These are phyloP conservation scores for Globisporangium nodosum DNA, from an alignment of 352 stramenopile species.

Conservation along the genomic window DNA sequence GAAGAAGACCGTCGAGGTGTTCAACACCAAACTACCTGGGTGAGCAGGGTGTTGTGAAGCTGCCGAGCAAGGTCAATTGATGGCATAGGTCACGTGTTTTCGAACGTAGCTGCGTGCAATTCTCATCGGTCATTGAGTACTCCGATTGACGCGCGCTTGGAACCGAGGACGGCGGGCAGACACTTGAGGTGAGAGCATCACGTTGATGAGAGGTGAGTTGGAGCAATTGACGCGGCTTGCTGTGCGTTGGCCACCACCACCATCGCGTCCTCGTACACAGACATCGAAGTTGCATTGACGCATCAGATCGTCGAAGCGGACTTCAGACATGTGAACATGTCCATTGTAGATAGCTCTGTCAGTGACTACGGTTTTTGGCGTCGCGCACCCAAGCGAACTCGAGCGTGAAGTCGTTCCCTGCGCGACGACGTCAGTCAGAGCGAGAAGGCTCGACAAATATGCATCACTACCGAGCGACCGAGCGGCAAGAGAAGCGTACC, in stretches of 20 bases:
- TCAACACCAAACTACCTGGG: constrained; percentile 59
- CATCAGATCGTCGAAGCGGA: too few species aligned
- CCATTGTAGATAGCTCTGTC: not conserved
- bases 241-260: too few species aligned
- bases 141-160: too few species aligned
- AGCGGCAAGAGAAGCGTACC: not conserved
- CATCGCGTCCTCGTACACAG: too few species aligned
- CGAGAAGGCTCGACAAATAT: not conserved
- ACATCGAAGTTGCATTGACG: too few species aligned
- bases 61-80: too few species aligned
- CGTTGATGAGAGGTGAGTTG: too few species aligned
- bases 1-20: constrained; percentile 80
- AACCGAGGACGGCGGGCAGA: too few species aligned
- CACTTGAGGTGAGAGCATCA: too few species aligned
- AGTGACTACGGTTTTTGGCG: not conserved
- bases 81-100: not conserved
- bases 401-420: constrained; percentile 6
- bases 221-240: too few species aligned
- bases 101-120: not conserved
- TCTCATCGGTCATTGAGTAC: too few species aligned
- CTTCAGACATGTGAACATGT: not conserved
- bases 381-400: not conserved
- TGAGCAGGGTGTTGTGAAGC: constrained; percentile 1
- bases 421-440: not conserved
- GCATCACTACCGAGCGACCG: not conserved